These are phyloP conservation scores for Cadophora sp. DNA, from an alignment of 2,329 filamentous ascomycete genomes.

Conservation along the genomic window DNA sequence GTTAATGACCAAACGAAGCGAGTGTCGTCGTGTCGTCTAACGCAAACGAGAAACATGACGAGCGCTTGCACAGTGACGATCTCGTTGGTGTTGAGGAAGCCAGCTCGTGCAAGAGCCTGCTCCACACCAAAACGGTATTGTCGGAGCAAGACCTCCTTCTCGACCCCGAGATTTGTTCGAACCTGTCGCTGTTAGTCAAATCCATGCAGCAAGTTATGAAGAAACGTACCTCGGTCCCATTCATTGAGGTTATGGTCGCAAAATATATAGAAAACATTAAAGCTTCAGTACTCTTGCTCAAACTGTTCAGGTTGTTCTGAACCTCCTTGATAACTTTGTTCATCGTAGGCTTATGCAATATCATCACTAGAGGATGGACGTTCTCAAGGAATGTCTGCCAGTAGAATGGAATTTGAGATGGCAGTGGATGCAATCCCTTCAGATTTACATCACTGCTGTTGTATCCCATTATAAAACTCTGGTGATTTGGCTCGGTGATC, in stretches of 20 bases:
- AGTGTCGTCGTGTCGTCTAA: conserved; percentile 54
- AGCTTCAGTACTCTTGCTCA: conserved; percentile 53
- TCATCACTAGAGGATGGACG: conserved; percentile 75
- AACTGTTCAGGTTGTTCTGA: conserved; percentile 61
- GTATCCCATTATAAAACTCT: conserved; percentile 76
- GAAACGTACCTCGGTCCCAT: conserved; percentile 39
- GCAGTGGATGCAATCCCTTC: conserved; percentile 66
- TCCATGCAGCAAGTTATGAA: neutral
- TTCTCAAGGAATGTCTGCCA: conserved; percentile 78
- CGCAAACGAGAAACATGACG: conserved; percentile 59
- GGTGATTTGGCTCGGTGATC: conserved; percentile 69
- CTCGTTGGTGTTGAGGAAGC: conserved; percentile 61
- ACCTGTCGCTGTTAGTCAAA: conserved; percentile 37
- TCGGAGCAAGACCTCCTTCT: conserved; percentile 51
- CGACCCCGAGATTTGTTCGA: conserved; percentile 48
- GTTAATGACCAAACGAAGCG: conserved; percentile 61
- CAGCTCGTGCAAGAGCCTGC: conserved; percentile 60
- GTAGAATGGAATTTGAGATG: conserved; percentile 69
- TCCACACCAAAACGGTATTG: conserved; percentile 60
- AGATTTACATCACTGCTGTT: conserved; percentile 74
- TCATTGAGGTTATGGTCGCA: conserved; percentile 53
- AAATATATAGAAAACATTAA: conserved; percentile 65
- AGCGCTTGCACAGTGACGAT: conserved; percentile 61
- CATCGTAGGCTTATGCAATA: conserved; percentile 73
- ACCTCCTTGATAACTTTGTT: conserved; percentile 67